These are phyloP conservation scores for Aspergillus coremiiformis DNA, from an alignment of 495 filamentous ascomycete species.

Conservation along the genomic window DNA sequence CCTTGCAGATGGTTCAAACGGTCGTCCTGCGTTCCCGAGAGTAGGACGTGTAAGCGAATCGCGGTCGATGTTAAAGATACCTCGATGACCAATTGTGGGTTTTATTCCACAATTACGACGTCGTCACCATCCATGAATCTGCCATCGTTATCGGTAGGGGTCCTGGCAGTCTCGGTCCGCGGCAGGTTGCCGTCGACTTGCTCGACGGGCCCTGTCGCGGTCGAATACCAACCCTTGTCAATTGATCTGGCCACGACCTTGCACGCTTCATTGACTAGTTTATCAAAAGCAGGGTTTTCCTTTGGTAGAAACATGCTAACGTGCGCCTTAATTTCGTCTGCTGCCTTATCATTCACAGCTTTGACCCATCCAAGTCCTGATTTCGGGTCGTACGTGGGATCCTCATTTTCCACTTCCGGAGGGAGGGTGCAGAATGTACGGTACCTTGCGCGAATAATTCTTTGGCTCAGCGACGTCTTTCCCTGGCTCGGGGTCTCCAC, in stretches of 20 bases:
- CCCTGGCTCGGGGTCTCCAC: constrained; percentile 25
- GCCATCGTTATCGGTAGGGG: constrained; percentile 12
- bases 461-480: constrained; percentile 30
- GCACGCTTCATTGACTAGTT: constrained; percentile 58
- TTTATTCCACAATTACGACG: constrained; percentile 34
- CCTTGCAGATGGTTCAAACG: neutral
- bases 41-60: neutral
- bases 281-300: constrained; percentile 72
- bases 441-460: constrained; percentile 41
- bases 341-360: constrained; percentile 68
- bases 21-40: neutral
- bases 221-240: constrained; percentile 37
- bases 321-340: constrained; percentile 77
- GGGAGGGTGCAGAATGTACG: constrained; percentile 85
- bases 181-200: constrained; percentile 9
- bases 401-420: constrained; percentile 39
- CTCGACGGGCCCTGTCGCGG: constrained; percentile 23
- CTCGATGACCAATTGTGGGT: neutral
- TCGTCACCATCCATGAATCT: constrained; percentile 33
- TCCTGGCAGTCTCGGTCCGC: constrained; percentile 7
- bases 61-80: neutral
- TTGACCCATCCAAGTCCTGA: constrained; percentile 50
- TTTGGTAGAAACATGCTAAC: constrained; percentile 78
- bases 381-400: constrained; percentile 7
- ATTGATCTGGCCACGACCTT: constrained; percentile 47